phyloP scores from a whole-genome alignment of 495 filamentous ascomycete genomes.

The Hyaloscypha variabilis region DNA sequence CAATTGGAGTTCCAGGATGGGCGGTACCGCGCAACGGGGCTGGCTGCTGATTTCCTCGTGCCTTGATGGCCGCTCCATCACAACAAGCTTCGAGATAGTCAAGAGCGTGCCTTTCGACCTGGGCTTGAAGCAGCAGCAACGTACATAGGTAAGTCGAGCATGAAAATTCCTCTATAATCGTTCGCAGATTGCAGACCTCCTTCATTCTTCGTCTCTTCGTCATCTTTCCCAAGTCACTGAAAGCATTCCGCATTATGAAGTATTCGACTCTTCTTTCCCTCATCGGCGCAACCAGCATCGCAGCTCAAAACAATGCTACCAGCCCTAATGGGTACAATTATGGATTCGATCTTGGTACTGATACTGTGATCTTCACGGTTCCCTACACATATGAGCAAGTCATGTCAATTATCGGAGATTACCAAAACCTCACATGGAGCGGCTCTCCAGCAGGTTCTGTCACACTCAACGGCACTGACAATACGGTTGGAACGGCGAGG shows the following conservation, averaged over 20 bases:
- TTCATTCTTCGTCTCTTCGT: not conserved
- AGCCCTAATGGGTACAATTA: slow-evolving; percentile 16
- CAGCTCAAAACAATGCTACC: slow-evolving; percentile 6
- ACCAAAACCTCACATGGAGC: slow-evolving; percentile 19
- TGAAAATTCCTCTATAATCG: not conserved
- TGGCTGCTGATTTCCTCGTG: not conserved
- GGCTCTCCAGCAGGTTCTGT: slow-evolving; percentile 18
- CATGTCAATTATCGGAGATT: slow-evolving; percentile 22
- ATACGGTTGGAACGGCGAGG: slow-evolving; percentile 21
- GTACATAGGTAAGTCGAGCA: not conserved
- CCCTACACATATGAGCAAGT: slow-evolving; percentile 23
- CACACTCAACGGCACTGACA: slow-evolving; percentile 21
- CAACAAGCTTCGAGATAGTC: not conserved
- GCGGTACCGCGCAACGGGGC: too few relatives aligned
- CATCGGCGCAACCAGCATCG: not conserved
- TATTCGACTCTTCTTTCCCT: not conserved
- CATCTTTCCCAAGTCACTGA: not conserved
- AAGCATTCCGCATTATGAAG: not conserved
- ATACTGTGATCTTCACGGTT: slow-evolving; percentile 14
- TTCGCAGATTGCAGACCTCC: not conserved
- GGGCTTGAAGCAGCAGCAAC: not conserved
- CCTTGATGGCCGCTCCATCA: not conserved
- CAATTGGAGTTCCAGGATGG: too few relatives aligned
- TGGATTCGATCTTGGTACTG: slow-evolving; percentile 12
- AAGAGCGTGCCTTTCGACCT: not conserved